Evolutionary conservation across 306 rosid genomes (phyloP), one percentile per base, ranked within the genome.

Genomic region (Gastrolobium villosum): DNA sequence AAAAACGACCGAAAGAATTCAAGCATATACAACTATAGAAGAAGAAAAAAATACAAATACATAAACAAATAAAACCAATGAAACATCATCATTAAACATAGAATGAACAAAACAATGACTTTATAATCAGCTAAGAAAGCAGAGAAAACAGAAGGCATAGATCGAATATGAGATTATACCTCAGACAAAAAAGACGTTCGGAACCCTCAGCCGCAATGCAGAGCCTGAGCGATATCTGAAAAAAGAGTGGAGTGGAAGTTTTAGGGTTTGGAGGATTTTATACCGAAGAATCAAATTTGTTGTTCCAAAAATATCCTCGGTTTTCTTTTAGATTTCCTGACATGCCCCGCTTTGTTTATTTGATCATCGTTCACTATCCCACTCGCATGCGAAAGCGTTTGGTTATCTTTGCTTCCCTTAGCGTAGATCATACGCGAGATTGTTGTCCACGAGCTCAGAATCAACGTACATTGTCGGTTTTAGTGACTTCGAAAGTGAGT

Each of bases 221-320:
- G 74, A 66, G 68, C 54, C 59, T 14, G 68, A 66, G 75, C n/a
- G 6, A 41, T 14, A 11, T 10, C 2, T 14, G 1, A 41, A 55
- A 28, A 4, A 4, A 8, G 44, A n/a, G 74, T 49, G 35, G 71
- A 15, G 52, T 30, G 62, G 5, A 3, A 5, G 7, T 0, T 0
- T n/a, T 76, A 76, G 81, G 81, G 81, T 77, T 55, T 1, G 49
- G 5, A 76, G 49, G n/a, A 2, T 10, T 66, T 41, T 77, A 77
- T 66, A 76, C 3, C 7, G 3, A 45, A 34, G 81, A 1, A 13
- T 3, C 10, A 6, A 10, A 28, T 7, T 15, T 2, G 3, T 5
- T 6, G 3, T 77, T 77, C 35, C 81, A 10, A 66, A 43, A 77
- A 41, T 28, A 1, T 68, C 68, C 75, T 55, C 49, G 7, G 0